Conservation (phyloP, 148 eudicot genomes). For the Amaranthus palmeri region DNA sequence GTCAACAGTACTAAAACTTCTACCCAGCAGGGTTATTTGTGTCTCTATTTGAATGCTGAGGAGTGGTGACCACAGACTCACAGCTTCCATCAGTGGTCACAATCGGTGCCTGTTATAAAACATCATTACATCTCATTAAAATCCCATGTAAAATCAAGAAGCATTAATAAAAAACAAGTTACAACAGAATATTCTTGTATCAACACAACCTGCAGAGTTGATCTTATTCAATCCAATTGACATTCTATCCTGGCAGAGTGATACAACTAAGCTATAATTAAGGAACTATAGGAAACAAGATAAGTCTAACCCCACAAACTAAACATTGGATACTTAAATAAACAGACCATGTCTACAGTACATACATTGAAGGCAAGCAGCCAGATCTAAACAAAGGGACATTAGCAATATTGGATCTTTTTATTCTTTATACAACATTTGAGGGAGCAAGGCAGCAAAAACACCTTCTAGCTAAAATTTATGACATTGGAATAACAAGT, state of each 20-base stretch:
- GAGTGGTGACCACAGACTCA: constrained; percentile 64
- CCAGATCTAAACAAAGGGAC: not conserved
- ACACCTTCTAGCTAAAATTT: too few species aligned
- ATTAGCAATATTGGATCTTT: not conserved
- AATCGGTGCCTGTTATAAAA: constrained; percentile 45
- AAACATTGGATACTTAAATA: constrained; percentile 10
- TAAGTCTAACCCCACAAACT: not conserved
- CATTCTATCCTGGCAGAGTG: not conserved
- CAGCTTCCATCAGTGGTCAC: constrained; percentile 55
- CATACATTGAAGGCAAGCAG: constrained; percentile 8
- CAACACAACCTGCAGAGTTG: too few species aligned
- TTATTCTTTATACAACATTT: not conserved
- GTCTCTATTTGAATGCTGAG: constrained; percentile 65
- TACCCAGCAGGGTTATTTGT: constrained; percentile 89
- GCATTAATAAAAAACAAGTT: too few species aligned
- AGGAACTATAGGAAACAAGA: too few species aligned
- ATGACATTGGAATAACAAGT: too few species aligned
- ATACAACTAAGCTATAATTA: too few species aligned
- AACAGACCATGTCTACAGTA: constrained; percentile 10
- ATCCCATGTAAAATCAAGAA: too few species aligned
- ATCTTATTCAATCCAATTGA: not conserved
- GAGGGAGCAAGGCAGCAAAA: too few species aligned
- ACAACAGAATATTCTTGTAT: too few species aligned
- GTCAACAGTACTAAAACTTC: not conserved
- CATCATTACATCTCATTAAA: not conserved